A percentile compares a stretch with the other conserved stretches of the same genome.
phyloP scores from a whole-genome alignment of 805 yeast species.

The Suhomyces prunicola region DNA sequence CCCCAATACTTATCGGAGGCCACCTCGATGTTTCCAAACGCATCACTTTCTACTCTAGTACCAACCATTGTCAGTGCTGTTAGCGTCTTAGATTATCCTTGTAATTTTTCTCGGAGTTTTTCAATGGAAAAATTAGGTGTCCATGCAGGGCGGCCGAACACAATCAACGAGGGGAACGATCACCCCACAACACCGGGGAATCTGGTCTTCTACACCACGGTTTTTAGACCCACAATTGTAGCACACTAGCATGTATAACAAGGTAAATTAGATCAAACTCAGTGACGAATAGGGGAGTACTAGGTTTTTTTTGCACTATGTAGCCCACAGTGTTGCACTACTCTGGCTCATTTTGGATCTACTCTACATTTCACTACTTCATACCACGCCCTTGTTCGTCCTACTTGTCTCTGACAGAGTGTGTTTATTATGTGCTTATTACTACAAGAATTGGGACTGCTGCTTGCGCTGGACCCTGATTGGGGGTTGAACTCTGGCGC shows the following conservation, averaged over 20 bases:
- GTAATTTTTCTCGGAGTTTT: background rate
- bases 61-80: background rate
- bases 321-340: background rate
- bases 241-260: background rate
- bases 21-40: conserved; percentile 38
- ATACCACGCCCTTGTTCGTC: background rate
- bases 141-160: background rate
- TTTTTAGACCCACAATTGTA: background rate
- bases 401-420: background rate
- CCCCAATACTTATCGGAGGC: conserved; percentile 36
- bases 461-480: conserved; percentile 23
- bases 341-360: background rate
- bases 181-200: background rate
- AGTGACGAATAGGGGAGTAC: no score
- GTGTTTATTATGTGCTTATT: background rate
- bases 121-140: background rate
- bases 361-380: background rate
- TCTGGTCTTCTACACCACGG: background rate
- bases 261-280: no score
- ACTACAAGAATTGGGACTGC: conserved; percentile 7
- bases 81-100: background rate
- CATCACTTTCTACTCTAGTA: conserved; percentile 34
- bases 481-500: conserved; percentile 56
- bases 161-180: no score
- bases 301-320: no score